A percentile compares a stretch with the other conserved stretches of the same genome.
phyloP scores from a whole-genome alignment of 2,329 filamentous ascomycete genomes.

The Stylonectria norvegica region DNA sequence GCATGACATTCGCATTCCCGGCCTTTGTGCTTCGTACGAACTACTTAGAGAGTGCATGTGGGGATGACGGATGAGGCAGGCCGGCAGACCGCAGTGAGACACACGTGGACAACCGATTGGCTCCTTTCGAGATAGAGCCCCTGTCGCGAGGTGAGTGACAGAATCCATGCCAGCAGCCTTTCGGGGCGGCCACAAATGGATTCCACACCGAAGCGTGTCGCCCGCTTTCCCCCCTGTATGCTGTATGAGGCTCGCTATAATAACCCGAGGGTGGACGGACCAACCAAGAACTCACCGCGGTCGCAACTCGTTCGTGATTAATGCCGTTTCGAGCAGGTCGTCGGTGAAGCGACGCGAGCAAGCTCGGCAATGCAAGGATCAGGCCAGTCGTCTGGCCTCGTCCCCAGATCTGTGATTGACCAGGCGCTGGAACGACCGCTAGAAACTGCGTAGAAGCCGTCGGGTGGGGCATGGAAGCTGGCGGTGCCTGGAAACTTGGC shows the following conservation, averaged over 20 bases:
- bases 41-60: too few species aligned
- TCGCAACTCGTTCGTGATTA: too few species aligned
- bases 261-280: too few species aligned
- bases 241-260: too few species aligned
- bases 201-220: background rate
- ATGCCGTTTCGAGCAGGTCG: too few species aligned
- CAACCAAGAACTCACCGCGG: too few species aligned
- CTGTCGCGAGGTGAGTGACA: background rate
- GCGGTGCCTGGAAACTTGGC: background rate
- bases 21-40: too few species aligned
- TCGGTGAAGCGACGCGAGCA: too few species aligned
- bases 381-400: background rate
- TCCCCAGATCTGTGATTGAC: background rate
- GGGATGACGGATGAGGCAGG: too few species aligned
- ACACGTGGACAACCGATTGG: background rate
- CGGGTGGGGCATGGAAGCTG: background rate
- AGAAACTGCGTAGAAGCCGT: background rate
- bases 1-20: too few species aligned
- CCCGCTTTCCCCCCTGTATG: too few species aligned
- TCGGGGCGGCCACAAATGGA: background rate
- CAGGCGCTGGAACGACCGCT: background rate
- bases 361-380: background rate
- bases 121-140: background rate
- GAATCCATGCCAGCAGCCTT: background rate
- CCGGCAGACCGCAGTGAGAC: too few species aligned